Base-by-base conservation (phyloP, 2,329 filamentous ascomycete genomes). In the Paraphaeosphaeria sporulosa region DNA sequence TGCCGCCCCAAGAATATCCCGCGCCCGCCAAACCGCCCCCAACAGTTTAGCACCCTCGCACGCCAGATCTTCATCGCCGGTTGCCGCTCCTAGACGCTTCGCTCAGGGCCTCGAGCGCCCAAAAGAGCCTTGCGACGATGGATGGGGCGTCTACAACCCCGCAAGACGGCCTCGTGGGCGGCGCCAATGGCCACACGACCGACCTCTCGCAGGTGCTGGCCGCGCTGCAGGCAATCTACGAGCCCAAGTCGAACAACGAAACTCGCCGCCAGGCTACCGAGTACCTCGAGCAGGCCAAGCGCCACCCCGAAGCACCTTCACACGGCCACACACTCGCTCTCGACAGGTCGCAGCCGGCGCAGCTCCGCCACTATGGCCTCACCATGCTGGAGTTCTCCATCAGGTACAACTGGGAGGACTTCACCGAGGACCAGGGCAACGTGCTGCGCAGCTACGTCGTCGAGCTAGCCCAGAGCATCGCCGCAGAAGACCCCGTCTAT, bases 361-460 rank as follows among this genome's bases (percentile, higher is more conserved):
- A 95, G 57, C 91, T 98, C 58, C 90, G 95, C 69, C 94, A 98
- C 80, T 99, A 96, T 77, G 95, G 94, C 59, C 86, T 99, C 34
- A 96, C 94, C 30, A 85, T 99, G 58, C 87, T 99, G 66, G 94
- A 97, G 72, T 90, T 96, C 78, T 89, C 92, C 48, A 90, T 98
- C 75, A 91, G 90, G 68, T 94, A 96, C 79, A 89, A 87, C 68
- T 97, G 93, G 87, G 86, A 89, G 38, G 87, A 90, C 51, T 93
- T 94, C 72, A 86, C 84, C 21, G 78, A 84, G 30, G 86, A 89
- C 23, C 89, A 97, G 76, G 87, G 88, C 19, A 80, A 82, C 30
- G 86, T 87, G 55, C 80, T 99, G 57, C 87, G 92, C 52, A 84
- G 84, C 60, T 95, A 94, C 86, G 87, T 97, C 46, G 80, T 97